Evolutionary conservation across 768 basidiomycete species (phyloP).

Genomic region (Russula sp.): DNA sequence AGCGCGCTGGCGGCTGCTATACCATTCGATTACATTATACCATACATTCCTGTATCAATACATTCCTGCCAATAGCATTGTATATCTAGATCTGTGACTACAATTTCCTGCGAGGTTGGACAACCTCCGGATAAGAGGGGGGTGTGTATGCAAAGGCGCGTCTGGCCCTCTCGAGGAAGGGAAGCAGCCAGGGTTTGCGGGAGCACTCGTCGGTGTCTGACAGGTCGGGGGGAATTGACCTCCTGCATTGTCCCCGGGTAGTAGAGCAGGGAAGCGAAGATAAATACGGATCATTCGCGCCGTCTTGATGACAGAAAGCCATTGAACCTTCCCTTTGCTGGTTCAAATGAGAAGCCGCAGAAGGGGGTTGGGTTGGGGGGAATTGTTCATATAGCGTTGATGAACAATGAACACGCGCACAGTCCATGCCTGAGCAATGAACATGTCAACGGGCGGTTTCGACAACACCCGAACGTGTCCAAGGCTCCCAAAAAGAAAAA

Average conservation of each 20-base stretch:
- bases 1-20: background rate
- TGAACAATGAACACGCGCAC: too few relatives aligned
- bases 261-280: too few relatives aligned
- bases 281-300: too few relatives aligned
- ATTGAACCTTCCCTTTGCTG: background rate
- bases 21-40: background rate
- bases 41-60: background rate
- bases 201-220: too few relatives aligned
- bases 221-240: too few relatives aligned
- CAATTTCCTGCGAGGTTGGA: background rate
- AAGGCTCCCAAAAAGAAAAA: background rate
- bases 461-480: background rate
- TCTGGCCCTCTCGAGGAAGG: background rate
- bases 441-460: too few relatives aligned
- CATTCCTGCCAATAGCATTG: background rate
- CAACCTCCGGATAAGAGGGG: background rate
- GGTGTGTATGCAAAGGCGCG: background rate
- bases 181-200: background rate
- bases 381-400: too few relatives aligned
- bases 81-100: background rate
- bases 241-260: too few relatives aligned
- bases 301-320: too few relatives aligned
- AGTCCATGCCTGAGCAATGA: too few relatives aligned
- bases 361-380: too few relatives aligned
- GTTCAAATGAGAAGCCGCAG: background rate